Base-by-base conservation (phyloP, 2,329 filamentous ascomycete genomes). In the Xylaria sp. region DNA sequence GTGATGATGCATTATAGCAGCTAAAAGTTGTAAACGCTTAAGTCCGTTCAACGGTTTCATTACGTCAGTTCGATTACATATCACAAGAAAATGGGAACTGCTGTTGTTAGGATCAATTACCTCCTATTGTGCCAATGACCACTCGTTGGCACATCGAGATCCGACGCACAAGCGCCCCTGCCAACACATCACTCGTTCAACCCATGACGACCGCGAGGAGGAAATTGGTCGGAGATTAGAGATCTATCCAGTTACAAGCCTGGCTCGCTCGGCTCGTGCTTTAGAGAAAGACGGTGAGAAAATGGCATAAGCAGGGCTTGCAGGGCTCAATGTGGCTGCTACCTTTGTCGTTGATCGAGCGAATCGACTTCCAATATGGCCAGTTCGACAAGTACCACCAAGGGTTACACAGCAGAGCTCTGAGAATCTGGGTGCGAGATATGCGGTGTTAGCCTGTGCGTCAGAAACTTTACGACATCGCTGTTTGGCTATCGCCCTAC, bases 271-370 rank as follows among this genome's bases (percentile, higher is more conserved):
- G 25, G 43, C 18, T 62, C 45, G 43, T 43, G 39, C 55, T 39
- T 41, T 23, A 48, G 57, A 59, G 66, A 67, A 66, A 72, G 73
- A 75, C 72, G 72, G 73, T 75, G 70, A 74, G 69, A 56, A 46
- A 60, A 55, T 30, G 30, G 65, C 67, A 64, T 56, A 62, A 64
- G 59, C 53, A 64, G 55, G 66, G 60, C 67, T 71, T 70, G 68
- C 67, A 67, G 52, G 63, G 46, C 63, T 64, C 55, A 32, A 36
- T 68, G 63, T 68, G 63, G 66, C 63, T 66, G 59, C 53, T 56
- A 30, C 50, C 45, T 34, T 62, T 58, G 45, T 41, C 59, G 53
- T 59, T 64, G 46, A 63, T 60, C 60, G 45, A 68, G 68, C 72
- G 69, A 73, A 73, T 73, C 67, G 72, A 65, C 52, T 53, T 52